phyloP scores from a whole-genome alignment of 305 asterid genomes.

The Petunia hybrid region DNA sequence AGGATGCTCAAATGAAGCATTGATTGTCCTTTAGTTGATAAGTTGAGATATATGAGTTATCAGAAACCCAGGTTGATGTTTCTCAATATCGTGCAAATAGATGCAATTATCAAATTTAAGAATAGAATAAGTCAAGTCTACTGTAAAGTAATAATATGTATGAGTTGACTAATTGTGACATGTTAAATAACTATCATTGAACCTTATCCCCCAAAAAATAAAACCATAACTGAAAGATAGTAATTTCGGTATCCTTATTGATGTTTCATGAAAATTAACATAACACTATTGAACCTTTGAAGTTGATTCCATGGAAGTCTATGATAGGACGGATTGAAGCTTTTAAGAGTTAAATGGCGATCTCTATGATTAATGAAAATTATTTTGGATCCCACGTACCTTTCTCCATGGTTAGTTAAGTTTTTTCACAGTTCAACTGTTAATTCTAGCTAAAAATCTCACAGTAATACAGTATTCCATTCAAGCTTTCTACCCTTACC shows the following conservation, averaged over 20 bases:
- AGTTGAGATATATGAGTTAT: not conserved
- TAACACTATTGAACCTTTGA: not conserved
- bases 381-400: not conserved
- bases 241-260: not conserved
- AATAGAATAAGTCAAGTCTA: not conserved
- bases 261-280: not conserved
- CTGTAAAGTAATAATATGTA: not conserved
- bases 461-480: not conserved
- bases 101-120: conserved; percentile 15
- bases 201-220: no score
- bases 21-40: conserved; percentile 20
- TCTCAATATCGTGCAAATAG: not conserved
- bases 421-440: not conserved
- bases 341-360: not conserved
- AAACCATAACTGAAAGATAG: not conserved
- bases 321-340: not conserved
- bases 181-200: not conserved
- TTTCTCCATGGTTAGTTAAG: conserved; percentile 1
- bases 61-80: not conserved
- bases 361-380: conserved; percentile 15
- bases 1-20: not conserved
- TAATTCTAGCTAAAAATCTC: not conserved
- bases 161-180: conserved; percentile 11
- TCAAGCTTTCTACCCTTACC: not conserved
- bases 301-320: not conserved